Evolutionary conservation across 495 filamentous ascomycete species (phyloP), one percentile per base, ranked within the genome.

Genomic region (Penicillium turbatum): DNA sequence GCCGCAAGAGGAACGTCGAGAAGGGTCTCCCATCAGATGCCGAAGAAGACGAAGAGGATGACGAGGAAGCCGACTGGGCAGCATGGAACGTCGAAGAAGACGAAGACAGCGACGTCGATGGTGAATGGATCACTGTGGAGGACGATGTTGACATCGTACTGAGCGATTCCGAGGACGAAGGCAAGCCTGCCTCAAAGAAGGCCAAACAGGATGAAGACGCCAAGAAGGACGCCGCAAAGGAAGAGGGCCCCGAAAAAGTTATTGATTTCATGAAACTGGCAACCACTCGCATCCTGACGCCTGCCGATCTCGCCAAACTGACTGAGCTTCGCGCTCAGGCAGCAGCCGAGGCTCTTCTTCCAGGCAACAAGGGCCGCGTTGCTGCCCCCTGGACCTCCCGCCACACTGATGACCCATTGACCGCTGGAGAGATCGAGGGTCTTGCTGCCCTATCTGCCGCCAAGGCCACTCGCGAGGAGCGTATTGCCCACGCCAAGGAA

Each of bases 41-140:
- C 5, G 73, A 67, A 17, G 77, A 77, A 43, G 78, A 80, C 19
- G 81, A 81, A 24, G 83, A 78, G 7, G 74, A 77, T 8, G 79
- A 85, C 0, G 88, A 85, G 56, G 87, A 81, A 11, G 85, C 80
- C 54, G 79, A 87, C 56, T 91, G 87, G 76, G 81, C 76, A 39
- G 85, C 86, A 59, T 95, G 91, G 90, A 90, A 96, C 59, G 83
- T 93, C 24, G 90, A 88, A 55, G 89, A 87, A 37, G 80, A 80
- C 17, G 72, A 78, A 15, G 83, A 88, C 55, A 88, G 80, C 65
- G 86, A 88, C 61, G 85, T 88, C 55, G 90, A 88, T 15, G 76
- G 83, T 61, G 95, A 90, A 32, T 99, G 95, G 95, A 92, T 97
- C 59, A 82, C 93, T 57, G 92, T 97, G 24, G 79, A 88, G 52